Base-by-base conservation (phyloP, 352 stramenopile genomes). In the Phytophthora ramorum region DNA sequence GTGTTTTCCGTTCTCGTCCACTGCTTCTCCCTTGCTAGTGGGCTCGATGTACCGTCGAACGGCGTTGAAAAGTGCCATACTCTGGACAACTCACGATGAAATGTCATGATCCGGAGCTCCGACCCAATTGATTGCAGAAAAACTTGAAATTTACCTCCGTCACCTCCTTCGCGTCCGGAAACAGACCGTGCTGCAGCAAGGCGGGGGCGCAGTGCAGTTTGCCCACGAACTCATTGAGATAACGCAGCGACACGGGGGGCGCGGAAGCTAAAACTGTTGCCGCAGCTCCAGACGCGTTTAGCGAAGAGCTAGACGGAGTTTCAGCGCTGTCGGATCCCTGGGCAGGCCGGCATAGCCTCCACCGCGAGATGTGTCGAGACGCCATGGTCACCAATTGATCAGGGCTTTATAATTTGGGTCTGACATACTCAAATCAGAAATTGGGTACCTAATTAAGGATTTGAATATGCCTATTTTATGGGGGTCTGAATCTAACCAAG, bases 191-290 rank as follows among this genome's bases (percentile, higher is more conserved):
- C 50, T 90, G 78, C 22, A 95, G 78, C 41, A 95, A 60, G 8
- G 76, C 69, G 28, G 87, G 69, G 8, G 83, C 77, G 66, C 87
- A 95, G 55, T 91, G 83, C 53, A 95, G 49, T 55, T 91, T 87
- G 58, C 81, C 83, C 32, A 95, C 83, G 48, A 95, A 95, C 61
- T 95, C 87, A 59, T 95, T 87, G 61, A 95, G 70, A 58, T 95
- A 95, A 10, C 87, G 85, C 62, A 95, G 55, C 46, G 87, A 93
- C 10, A 87, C 70, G 13, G 69, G 73, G 34, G 69, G 60, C 3
- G 41, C 14, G 24, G 52, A 50, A 14, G 51, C 0, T 43, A 45
- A 46, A 62, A 51, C 20, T 66, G 13, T 59, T 69, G 19, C 46
- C 26, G 34, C 0, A 8, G 46, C 37, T 53, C 22, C 9, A 16